Evolutionary conservation across 441 rosid genomes (phyloP), one percentile per base, ranked within the genome.

Genomic region (Omphalea diandra): DNA sequence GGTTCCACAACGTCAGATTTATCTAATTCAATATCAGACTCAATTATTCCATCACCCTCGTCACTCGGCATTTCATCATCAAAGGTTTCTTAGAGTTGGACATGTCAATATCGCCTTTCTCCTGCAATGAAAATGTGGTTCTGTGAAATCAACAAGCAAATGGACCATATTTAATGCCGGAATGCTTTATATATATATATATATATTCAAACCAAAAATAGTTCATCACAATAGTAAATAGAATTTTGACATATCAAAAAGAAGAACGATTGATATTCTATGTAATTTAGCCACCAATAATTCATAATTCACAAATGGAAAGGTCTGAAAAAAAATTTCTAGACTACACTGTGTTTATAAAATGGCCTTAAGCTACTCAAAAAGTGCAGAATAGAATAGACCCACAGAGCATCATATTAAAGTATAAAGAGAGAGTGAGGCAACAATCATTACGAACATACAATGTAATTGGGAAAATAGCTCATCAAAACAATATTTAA

Each of bases 1-100:
- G 93, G 91, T 73, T 89, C 93, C 43, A 92, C 90, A 24, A 69
- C 83, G 44, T 89, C 99, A 49, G 67, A 63, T 35, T 88, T 90
- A 77, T 92, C 97, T 10, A 94, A 83, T 83, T 94, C 98, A 1
- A 91, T 70, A 79, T 92, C 97, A 10, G 99, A 92, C 75, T 92
- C 97, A 1, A 89, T 44, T 57, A 92, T 87, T 70, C 89, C 96
- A 32, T 90, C 97, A 67, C 77, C 88, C 57, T 85, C 81, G 57
- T 75, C 90, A 20, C 69, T 82, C 54, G 81, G 73, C 40, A 71
- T 77, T 46, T 69, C 70, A 52, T 76, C 81, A 60, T 82, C 77
- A 61, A 55, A 68, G 38, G 31, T 60, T 75, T 73, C 58, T 68
- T 58, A 41, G 85, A 53, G 43, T 75, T 78, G 32, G 77, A 73